Percentiles rank a stretch among this genome's conserved stretches.
Conservation (phyloP, 2,329 filamentous ascomycete species). For the Aspergillus clavatus region DNA sequence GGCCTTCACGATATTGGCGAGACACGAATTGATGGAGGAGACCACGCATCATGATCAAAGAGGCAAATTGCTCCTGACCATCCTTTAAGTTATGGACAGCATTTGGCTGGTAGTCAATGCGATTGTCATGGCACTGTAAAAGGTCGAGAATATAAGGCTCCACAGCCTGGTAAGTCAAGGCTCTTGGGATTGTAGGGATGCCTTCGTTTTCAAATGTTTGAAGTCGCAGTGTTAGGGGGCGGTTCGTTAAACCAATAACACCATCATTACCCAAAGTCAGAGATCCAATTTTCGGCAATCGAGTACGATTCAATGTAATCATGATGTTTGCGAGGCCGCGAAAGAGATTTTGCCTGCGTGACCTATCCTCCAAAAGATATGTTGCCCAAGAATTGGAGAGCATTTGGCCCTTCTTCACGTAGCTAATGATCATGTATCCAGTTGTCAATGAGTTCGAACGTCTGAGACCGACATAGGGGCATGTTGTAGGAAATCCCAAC, state of each 20-base stretch:
- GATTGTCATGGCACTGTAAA: slow-evolving; percentile 23
- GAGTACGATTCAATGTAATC: slow-evolving; percentile 12
- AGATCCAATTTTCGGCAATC: slow-evolving; percentile 31
- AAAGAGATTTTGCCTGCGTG: slow-evolving; percentile 10
- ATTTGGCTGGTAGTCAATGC: slow-evolving; percentile 27
- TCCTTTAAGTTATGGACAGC: slow-evolving; percentile 19
- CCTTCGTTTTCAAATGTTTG: slow-evolving; percentile 23
- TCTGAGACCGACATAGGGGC: slow-evolving; percentile 8
- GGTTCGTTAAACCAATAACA: slow-evolving; percentile 17
- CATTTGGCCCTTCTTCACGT: slow-evolving; percentile 8
- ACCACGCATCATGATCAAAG: slow-evolving; percentile 26
- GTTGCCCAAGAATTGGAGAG: slow-evolving; percentile 11
- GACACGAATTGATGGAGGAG: slow-evolving; percentile 22
- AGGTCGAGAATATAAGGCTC: slow-evolving; percentile 25
- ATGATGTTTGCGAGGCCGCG: slow-evolving; percentile 12
- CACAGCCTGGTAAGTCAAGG: slow-evolving; percentile 20
- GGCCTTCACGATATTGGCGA: slow-evolving; percentile 29
- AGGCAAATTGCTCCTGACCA: slow-evolving; percentile 27
- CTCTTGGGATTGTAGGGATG: slow-evolving; percentile 22
- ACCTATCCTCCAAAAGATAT: slow-evolving; percentile 6
- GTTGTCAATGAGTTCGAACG: slow-evolving; percentile 4
- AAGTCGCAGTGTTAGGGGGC: slow-evolving; percentile 23
- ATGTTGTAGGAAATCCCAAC: slow-evolving; percentile 6
- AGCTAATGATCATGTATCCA: slow-evolving; percentile 13
- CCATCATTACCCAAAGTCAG: slow-evolving; percentile 25